Base-by-base conservation (phyloP, 1,284 basidiomycete genomes). In the Hemileia vastatrix region DNA sequence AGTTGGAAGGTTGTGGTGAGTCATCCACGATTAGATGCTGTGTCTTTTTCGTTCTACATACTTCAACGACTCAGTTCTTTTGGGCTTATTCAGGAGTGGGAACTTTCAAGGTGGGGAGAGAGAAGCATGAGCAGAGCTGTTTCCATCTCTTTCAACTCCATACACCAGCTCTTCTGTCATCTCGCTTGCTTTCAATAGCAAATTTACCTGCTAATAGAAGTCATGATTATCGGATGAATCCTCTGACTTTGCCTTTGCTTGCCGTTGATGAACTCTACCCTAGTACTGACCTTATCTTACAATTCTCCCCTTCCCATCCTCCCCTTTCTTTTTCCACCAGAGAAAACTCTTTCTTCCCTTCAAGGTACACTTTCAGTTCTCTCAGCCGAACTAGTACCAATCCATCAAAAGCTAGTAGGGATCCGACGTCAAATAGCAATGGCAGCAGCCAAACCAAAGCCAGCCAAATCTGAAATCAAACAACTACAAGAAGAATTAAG, bases 1-100 rank as follows among this genome's bases (percentile, higher is more conserved):
- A 96, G 75, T 80, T 96, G 65, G 88, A 90, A 71, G 89, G 88
- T 72, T 94, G 90, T 71, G 90, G 90, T 91, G 72, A 71, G 88
- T 82, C 43, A 6, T 63, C 64, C n/a, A n/a, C n/a, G n/a, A n/a
- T n/a, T n/a, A n/a, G n/a, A n/a, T n/a, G n/a, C n/a, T n/a, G n/a
- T 27, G 27, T 27, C 27, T 27, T 27, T 27, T 27, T 27, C 27
- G 27, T 27, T 27, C 27, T 27, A 27, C 27, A 27, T 27, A 27
- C 27, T 27, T 27, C 27, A 27, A 27, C 27, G 27, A 27, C 27
- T 27, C 27, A n/a, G n/a, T n/a, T n/a, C n/a, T n/a, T n/a, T n/a
- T n/a, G n/a, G n/a, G n/a, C n/a, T n/a, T n/a, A n/a, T n/a, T n/a
- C n/a, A n/a, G n/a, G n/a, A n/a, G n/a, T n/a, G n/a, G n/a, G n/a